Percentiles rank a stretch among this genome's conserved stretches.
phyloP scores from a whole-genome alignment of 2,329 filamentous ascomycete genomes.

The Fusarium denticulatum region DNA sequence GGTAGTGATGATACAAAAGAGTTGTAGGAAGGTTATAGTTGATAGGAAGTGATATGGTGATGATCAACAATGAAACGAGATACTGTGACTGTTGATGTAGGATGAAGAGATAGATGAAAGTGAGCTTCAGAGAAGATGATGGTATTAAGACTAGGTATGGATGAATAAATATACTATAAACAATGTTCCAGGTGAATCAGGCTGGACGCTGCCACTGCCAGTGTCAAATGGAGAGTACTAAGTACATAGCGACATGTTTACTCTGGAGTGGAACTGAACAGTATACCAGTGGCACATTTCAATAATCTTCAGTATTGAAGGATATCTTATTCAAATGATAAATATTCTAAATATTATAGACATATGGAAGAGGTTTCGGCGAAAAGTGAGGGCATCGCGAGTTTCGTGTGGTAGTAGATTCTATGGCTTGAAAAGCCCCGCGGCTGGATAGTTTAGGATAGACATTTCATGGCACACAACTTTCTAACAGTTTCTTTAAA shows the following conservation, averaged over 20 bases:
- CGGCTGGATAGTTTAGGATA: neutral
- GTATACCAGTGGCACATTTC: neutral
- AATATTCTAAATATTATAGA: accelerated
- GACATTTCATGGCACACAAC: neutral
- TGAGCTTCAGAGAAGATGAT: accelerated
- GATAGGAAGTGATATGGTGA: neutral
- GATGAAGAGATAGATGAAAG: neutral
- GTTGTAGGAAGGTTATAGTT: neutral
- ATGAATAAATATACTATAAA: neutral
- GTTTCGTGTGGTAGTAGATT: neutral
- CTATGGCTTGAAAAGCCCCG: neutral
- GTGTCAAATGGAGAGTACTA: neutral
- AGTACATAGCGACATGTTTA: neutral
- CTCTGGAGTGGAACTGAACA: neutral
- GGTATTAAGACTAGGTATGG: accelerated
- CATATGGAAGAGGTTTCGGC: accelerated
- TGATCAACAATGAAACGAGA: neutral
- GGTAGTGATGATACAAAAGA: neutral
- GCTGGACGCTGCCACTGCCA: neutral
- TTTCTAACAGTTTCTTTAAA: neutral
- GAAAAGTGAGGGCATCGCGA: neutral
- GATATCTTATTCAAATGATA: accelerated
- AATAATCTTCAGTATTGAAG: accelerated
- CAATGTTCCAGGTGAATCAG: neutral
- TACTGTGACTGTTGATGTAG: neutral